These are phyloP conservation scores for Candida easanensis DNA, from an alignment of 805 yeast genomes.

Conservation along the genomic window DNA sequence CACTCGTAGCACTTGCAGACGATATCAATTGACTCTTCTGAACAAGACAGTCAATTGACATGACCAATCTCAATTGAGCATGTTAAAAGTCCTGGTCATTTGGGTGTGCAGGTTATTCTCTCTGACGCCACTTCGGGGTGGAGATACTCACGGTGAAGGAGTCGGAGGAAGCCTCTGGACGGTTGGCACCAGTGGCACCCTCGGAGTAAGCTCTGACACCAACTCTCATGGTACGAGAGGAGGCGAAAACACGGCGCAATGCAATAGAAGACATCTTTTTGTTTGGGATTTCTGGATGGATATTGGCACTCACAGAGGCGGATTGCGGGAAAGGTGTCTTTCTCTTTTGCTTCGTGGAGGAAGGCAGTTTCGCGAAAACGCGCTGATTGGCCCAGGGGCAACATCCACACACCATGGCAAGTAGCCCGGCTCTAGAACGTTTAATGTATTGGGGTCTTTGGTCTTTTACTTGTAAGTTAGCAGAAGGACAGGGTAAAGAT, in stretches of 20 bases:
- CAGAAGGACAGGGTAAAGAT: too few species aligned
- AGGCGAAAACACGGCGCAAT: slow-evolving; percentile 38
- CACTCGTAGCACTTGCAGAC: too few species aligned
- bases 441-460: too few species aligned
- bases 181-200: slow-evolving; percentile 60
- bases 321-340: slow-evolving; percentile 3
- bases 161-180: slow-evolving; percentile 52
- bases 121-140: slow-evolving; percentile 2
- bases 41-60: too few species aligned
- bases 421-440: too few species aligned
- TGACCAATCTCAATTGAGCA: too few species aligned
- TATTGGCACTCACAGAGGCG: neutral
- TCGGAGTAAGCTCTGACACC: slow-evolving; percentile 40
- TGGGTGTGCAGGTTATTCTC: too few species aligned
- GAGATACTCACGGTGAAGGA: slow-evolving; percentile 50
- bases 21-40: too few species aligned
- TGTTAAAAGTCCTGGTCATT: neutral
- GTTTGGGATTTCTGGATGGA: neutral
- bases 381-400: slow-evolving; percentile 17
- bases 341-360: neutral
- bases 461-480: too few species aligned
- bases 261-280: slow-evolving; percentile 25
- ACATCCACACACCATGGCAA: slow-evolving; percentile 18
- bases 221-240: slow-evolving; percentile 25
- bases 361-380: slow-evolving; percentile 5